phyloP scores from a whole-genome alignment of 345 rosid species.

The Eucalyptus pumila region DNA sequence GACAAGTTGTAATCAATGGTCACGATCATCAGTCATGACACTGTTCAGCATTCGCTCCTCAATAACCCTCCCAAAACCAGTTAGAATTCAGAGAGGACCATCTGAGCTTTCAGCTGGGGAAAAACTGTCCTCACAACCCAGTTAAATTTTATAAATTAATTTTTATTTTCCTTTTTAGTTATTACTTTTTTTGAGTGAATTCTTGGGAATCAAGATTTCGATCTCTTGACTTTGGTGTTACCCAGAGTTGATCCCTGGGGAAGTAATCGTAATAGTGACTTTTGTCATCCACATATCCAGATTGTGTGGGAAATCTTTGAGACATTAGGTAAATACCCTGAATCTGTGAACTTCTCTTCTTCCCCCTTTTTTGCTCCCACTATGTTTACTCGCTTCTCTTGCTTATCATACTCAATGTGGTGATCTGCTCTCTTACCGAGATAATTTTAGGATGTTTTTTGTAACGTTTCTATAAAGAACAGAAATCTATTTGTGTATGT shows the following conservation, averaged over 20 bases:
- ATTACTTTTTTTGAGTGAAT: too few species aligned
- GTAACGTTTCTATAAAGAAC: too few species aligned
- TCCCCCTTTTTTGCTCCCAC: neutral
- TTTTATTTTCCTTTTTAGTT: too few species aligned
- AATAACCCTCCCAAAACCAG: neutral
- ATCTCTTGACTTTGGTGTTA: neutral
- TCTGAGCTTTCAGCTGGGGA: neutral
- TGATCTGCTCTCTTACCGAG: too few species aligned
- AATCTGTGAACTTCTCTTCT: neutral
- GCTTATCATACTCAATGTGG: neutral
- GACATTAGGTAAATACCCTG: neutral
- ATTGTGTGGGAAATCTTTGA: neutral
- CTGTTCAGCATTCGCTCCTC: neutral
- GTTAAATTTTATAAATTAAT: too few species aligned
- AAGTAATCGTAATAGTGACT: neutral
- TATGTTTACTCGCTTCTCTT: neutral
- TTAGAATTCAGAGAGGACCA: neutral
- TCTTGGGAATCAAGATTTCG: neutral
- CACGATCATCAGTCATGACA: neutral
- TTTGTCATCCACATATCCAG: neutral
- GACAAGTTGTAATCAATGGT: neutral
- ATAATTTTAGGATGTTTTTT: too few species aligned
- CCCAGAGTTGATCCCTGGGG: neutral
- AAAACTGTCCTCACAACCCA: neutral
- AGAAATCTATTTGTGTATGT: rapidly evolving